Evolutionary conservation across 495 filamentous ascomycete species (phyloP), one percentile per base, ranked within the genome.

Genomic region (Tuber calosporum): DNA sequence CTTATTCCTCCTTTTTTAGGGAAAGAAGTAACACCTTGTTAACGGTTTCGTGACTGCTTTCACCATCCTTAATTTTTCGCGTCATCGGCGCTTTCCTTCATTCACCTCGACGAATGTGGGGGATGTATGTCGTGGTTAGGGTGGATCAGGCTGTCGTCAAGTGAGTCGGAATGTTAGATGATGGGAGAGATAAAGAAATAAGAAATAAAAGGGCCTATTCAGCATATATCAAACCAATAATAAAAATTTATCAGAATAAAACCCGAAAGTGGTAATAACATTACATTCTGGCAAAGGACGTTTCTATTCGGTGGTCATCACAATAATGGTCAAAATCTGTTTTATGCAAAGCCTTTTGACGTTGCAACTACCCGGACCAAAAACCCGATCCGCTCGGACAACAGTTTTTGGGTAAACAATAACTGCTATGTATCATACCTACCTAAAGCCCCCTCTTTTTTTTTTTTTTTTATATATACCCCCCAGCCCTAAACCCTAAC

Each of bases 41-140:
- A 53, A 62, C n/a, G 53, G 53, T 62, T 62, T 62, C 53, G 30
- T 62, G 53, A 62, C 26, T 30, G n/a, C 26, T 62, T 62, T 62
- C 26, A 11, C 53, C 26, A 62, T 62, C 53, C 26, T 62, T 17
- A 62, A 30, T 62, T 62, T 30, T 62, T 30, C 13, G n/a, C 53
- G 30, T 62, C 53, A 62, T 62, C 53, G 53, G 17, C n/a, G 53
- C 11, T 30, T 30, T 62, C 26, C 48, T 2, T 30, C 42, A 43
- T 62, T 11, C 17, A 30, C 26, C 53, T 9, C 9, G 2, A 17
- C n/a, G 53, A 30, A 30, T 30, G 53, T 62, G 53, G 48, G 53
- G 48, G 20, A 13, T 30, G 53, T 17, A 26, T 30, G 53, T 62
- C 53, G 53, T 62, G 53, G 53, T 62, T 62, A 62, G 48, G 48